A percentile compares a stretch with the other conserved stretches of the same genome.
These are phyloP conservation scores for Zygnema circumcarinatum DNA, from an alignment of 139 green algal species.

Conservation along the genomic window DNA sequence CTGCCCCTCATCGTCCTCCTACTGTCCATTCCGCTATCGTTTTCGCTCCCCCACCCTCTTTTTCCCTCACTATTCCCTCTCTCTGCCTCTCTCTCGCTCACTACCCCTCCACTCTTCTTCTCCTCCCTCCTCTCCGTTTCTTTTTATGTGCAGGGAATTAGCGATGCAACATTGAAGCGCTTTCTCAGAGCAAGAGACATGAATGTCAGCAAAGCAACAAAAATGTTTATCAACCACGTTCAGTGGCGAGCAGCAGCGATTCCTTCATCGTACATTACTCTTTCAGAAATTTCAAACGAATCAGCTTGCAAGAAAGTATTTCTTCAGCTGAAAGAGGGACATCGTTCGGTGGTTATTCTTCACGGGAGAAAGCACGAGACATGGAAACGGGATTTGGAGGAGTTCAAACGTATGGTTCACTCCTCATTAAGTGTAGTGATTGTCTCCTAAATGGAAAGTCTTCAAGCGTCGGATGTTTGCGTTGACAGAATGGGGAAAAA, in stretches of 20 bases:
- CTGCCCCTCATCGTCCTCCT: neutral
- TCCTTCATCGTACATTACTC: neutral
- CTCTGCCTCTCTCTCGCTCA: neutral
- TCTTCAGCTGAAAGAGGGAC: neutral
- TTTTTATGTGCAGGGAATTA: constrained; percentile 8
- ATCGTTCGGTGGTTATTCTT: neutral
- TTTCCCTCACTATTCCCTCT: neutral
- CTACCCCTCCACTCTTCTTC: neutral
- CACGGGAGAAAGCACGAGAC: constrained; percentile 1
- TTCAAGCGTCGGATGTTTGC: no score
- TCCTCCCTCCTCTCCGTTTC: neutral
- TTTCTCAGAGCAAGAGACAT: constrained; percentile 10
- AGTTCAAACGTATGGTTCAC: constrained; percentile 20
- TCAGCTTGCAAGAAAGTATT: neutral
- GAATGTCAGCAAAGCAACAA: neutral
- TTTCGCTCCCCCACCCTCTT: no score
- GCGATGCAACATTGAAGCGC: constrained; percentile 9
- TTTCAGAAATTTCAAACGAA: constrained; percentile 1
- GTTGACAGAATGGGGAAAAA: no score
- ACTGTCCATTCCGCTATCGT: no score
- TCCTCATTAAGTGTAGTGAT: no score
- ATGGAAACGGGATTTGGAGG: neutral
- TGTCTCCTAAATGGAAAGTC: no score
- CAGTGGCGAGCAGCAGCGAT: constrained; percentile 6
- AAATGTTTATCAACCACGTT: constrained; percentile 17